Conservation (phyloP, 2,329 filamentous ascomycete genomes). For the Ophiosphaerella herpotricha region DNA sequence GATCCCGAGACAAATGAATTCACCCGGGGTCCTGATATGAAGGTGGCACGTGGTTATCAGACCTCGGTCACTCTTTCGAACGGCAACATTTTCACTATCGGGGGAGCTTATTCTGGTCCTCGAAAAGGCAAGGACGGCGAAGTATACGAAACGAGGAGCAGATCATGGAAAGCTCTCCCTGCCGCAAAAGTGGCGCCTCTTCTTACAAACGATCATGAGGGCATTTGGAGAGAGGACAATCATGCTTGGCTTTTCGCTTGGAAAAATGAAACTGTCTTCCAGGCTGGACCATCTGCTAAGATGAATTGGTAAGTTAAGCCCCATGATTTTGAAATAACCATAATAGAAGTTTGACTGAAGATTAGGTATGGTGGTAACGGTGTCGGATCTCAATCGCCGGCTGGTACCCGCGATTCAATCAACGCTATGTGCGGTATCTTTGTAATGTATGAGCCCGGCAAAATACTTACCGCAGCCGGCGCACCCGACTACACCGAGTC, state of each 20-base stretch:
- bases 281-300: slow-evolving; percentile 58
- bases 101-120: slow-evolving; percentile 29
- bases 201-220: slow-evolving; percentile 54
- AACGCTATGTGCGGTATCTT: slow-evolving; percentile 31
- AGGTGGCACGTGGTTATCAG: slow-evolving; percentile 32
- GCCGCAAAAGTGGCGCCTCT: slow-evolving; percentile 55
- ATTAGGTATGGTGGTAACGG: slow-evolving; percentile 6
- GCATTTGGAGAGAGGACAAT: slow-evolving; percentile 56
- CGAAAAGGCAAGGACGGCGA: slow-evolving; percentile 30
- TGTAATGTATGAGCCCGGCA: slow-evolving; percentile 34
- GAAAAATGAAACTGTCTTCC: slow-evolving; percentile 56
- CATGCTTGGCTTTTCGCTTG: slow-evolving; percentile 61
- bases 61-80: slow-evolving; percentile 23
- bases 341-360: no score
- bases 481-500: slow-evolving; percentile 30
- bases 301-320: slow-evolving; percentile 50
- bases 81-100: slow-evolving; percentile 31
- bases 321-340: no score
- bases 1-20: slow-evolving; percentile 25
- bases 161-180: slow-evolving; percentile 55
- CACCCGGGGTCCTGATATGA: slow-evolving; percentile 21
- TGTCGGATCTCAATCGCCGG: slow-evolving; percentile 17
- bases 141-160: slow-evolving; percentile 45
- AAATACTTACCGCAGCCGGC: slow-evolving; percentile 30
- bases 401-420: slow-evolving; percentile 23